Conservation (phyloP, 495 filamentous ascomycete genomes). For the Penicillium nucicola region DNA sequence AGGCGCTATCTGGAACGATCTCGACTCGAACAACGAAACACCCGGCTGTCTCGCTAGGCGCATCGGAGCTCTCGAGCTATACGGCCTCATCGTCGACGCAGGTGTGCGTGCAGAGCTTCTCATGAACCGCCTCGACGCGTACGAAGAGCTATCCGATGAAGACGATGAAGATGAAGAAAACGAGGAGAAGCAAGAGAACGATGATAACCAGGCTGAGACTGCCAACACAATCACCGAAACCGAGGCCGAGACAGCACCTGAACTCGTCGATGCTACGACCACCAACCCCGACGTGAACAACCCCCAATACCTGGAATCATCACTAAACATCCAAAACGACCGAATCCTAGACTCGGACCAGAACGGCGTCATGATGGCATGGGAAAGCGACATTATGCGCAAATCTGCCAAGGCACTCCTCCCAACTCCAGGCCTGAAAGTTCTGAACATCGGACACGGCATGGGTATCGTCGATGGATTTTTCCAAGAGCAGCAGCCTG, state of each 20-base stretch:
- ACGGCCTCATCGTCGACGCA: constrained; percentile 83
- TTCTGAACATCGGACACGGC: constrained; percentile 91
- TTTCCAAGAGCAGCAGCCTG: constrained; percentile 65
- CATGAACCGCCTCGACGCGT: constrained; percentile 71
- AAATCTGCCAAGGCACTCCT: constrained; percentile 64
- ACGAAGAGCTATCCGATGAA: constrained; percentile 65
- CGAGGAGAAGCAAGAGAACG: constrained; percentile 23
- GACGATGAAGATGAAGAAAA: constrained; percentile 56
- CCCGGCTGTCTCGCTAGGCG: constrained; percentile 82
- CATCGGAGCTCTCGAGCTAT: constrained; percentile 68
- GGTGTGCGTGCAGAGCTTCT: constrained; percentile 89
- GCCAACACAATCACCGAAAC: constrained; percentile 23
- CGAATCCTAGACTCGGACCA: constrained; percentile 74
- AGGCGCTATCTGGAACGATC: constrained; percentile 96
- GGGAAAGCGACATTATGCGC: constrained; percentile 91
- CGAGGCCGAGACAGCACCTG: constrained; percentile 11
- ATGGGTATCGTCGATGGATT: constrained; percentile 94
- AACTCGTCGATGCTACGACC: constrained; percentile 1
- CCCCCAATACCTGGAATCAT: constrained; percentile 71
- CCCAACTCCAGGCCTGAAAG: constrained; percentile 56
- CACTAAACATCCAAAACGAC: constrained; percentile 68
- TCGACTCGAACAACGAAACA: constrained; percentile 82
- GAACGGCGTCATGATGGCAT: constrained; percentile 97
- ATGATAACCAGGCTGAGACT: constrained; percentile 15
- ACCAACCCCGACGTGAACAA: constrained; percentile 51